Base-by-base conservation (phyloP, 805 yeast species). In the Wickerhamiella azymoides region DNA sequence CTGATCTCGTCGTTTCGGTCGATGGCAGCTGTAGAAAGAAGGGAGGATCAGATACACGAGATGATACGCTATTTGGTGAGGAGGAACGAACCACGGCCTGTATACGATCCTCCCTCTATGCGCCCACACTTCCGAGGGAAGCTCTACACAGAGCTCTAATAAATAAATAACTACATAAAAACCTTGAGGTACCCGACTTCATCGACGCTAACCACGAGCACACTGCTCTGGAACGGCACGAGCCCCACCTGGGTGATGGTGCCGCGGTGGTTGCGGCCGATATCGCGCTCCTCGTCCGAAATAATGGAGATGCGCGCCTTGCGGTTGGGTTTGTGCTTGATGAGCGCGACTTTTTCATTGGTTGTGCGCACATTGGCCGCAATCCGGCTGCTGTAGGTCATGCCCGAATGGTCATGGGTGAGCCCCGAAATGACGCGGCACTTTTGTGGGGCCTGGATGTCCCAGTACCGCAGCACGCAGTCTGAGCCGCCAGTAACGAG, bases 181-280 rank as follows among this genome's bases (percentile, higher is more conserved):
- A 82, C 72, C 56, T 76, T 76, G 27, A 84, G 65, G 2, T 64
- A 66, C 0, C 94, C 94, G 36, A 74, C 69, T 47, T 84, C 63
- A 52, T 83, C 93, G 2, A 66, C 84, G 2, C 81, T 68, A 2
- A 83, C 62, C 2, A 82, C 58, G 76, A 82, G 71, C 36, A 72
- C 74, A 48, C 70, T 72, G 0, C 84, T 84, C n/a, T 32, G 33
- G 9, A 60, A 56, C 13, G 63, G 51, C 13, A 76, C 58, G 14
- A 72, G 54, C 0, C 68, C 69, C 3, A 79, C 61, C 35, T 65
- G 79, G 2, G 68, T 67, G 32, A 80, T 68, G 2, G 64, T 52
- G 47, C 79, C 83, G 33, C 66, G 69, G 48, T 76, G 80, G 37
- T 64, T 65, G 42, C 66, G 63, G 40, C 69, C 62, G 16, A 65